A percentile compares a stretch with the other conserved stretches of the same genome.
These are phyloP conservation scores for Sugiyamaella mastotermitis DNA, from an alignment of 805 yeast species.

Conservation along the genomic window DNA sequence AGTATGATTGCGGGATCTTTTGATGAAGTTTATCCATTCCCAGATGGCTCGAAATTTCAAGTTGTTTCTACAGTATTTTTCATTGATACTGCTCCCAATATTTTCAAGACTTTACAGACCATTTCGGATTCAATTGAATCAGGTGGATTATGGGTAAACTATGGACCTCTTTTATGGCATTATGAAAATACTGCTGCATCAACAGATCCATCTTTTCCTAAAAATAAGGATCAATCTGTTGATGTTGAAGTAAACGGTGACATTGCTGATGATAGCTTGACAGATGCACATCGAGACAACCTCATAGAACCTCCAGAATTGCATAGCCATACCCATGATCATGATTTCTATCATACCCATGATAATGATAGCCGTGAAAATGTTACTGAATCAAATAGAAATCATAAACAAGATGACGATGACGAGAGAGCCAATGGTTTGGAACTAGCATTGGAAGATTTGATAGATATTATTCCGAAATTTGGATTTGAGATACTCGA, in stretches of 20 bases:
- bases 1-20: slow-evolving; percentile 72
- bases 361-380: too few species aligned
- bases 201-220: too few species aligned
- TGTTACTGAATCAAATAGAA: too few species aligned
- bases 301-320: neutral
- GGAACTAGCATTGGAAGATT: slow-evolving; percentile 54
- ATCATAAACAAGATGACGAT: slow-evolving; percentile 25
- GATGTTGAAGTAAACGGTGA: too few species aligned
- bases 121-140: slow-evolving; percentile 45
- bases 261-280: too few species aligned
- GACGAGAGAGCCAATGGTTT: slow-evolving; percentile 37
- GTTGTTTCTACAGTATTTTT: slow-evolving; percentile 56
- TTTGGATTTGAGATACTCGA: slow-evolving; percentile 48
- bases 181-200: slow-evolving; percentile 68
- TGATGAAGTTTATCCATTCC: slow-evolving; percentile 58
- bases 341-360: too few species aligned
- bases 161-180: slow-evolving; percentile 89
- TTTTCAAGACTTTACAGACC: slow-evolving; percentile 66
- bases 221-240: too few species aligned
- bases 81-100: slow-evolving; percentile 83
- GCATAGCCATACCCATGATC: too few species aligned
- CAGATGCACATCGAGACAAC: slow-evolving; percentile 23
- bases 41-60: slow-evolving; percentile 26
- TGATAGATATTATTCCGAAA: slow-evolving; percentile 39
- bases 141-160: slow-evolving; percentile 74